Percentiles rank a stretch among this genome's conserved stretches.
Conservation (phyloP, 2,329 filamentous ascomycete genomes). For the Cladophialophora bantiana region DNA sequence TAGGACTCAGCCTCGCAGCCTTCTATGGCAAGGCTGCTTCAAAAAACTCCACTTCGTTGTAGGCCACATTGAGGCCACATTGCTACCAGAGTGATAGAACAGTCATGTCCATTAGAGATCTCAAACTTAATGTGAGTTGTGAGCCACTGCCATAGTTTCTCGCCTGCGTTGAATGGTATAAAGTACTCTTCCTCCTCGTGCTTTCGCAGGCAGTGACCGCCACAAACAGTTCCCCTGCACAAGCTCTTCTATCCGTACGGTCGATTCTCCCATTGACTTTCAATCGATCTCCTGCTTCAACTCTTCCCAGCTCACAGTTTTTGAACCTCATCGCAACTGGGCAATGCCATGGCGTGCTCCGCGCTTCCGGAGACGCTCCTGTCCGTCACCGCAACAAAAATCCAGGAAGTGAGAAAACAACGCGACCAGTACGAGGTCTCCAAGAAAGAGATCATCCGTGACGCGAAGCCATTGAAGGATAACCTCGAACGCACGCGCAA, state of each 20-base stretch:
- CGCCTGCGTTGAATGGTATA: slow-evolving; percentile 12
- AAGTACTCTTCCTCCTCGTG: background rate
- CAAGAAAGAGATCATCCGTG: slow-evolving; percentile 53
- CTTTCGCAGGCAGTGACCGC: background rate
- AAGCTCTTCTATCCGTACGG: background rate
- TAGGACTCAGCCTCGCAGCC: background rate
- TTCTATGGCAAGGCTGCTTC: background rate
- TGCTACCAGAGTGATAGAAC: background rate
- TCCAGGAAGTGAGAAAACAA: slow-evolving; percentile 63
- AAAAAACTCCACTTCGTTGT: background rate
- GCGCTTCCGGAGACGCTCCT: slow-evolving; percentile 61
- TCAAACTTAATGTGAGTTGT: background rate
- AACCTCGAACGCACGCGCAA: slow-evolving; percentile 45
- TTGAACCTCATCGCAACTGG: background rate
- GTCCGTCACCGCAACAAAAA: slow-evolving; percentile 63
- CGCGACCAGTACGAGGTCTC: slow-evolving; percentile 57
- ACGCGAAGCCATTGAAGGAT: slow-evolving; percentile 43
- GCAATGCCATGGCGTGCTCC: slow-evolving; percentile 36
- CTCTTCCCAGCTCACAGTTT: background rate
- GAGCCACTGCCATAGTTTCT: slow-evolving; percentile 7
- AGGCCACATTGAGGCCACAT: slow-evolving; percentile 2
- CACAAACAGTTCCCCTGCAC: background rate
- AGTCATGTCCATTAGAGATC: too few species aligned
- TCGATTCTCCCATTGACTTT: background rate
- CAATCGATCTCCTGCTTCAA: background rate